Percentiles rank a stretch among this genome's conserved stretches.
These are phyloP conservation scores for Cyberlindnera suaveolens DNA, from an alignment of 805 yeast species.

Conservation along the genomic window DNA sequence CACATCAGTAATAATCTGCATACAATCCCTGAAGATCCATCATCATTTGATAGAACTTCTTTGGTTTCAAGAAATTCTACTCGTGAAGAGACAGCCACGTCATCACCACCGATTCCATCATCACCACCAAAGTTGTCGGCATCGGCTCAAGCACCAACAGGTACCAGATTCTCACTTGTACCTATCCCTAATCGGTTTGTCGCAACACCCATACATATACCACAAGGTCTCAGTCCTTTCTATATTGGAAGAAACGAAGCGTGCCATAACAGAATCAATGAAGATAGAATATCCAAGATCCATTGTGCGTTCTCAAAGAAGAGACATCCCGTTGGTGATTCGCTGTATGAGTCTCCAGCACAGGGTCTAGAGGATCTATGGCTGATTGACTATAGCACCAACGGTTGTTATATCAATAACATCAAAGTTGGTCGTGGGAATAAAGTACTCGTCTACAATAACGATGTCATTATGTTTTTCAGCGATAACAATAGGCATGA, in stretches of 20 bases:
- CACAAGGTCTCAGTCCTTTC: constrained; percentile 61
- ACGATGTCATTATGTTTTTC: constrained; percentile 62
- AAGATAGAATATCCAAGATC: constrained; percentile 73
- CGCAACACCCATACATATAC: constrained; percentile 45
- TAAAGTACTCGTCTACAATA: constrained; percentile 54
- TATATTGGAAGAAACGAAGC: constrained; percentile 68
- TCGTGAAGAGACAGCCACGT: constrained; percentile 9
- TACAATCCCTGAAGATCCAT: constrained; percentile 9
- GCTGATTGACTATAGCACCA: constrained; percentile 75
- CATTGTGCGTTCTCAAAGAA: constrained; percentile 69
- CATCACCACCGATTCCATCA: neutral
- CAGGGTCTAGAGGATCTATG: constrained; percentile 70
- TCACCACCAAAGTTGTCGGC: neutral
- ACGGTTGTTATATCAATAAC: constrained; percentile 69
- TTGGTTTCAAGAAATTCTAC: neutral
- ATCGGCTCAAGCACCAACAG: constrained; percentile 36
- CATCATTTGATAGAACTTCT: constrained; percentile 18
- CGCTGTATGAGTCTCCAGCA: constrained; percentile 65
- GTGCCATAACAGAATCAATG: constrained; percentile 57
- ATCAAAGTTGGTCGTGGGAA: constrained; percentile 52
- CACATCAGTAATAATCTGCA: constrained; percentile 1
- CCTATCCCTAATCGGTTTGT: constrained; percentile 44
- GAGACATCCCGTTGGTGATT: constrained; percentile 52
- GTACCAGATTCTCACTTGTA: constrained; percentile 55
- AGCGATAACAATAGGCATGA: constrained; percentile 50